Percentiles rank a stretch among this genome's conserved stretches.
Conservation (phyloP, 2,329 filamentous ascomycete species). For the Chrysosporium keratinophilum region DNA sequence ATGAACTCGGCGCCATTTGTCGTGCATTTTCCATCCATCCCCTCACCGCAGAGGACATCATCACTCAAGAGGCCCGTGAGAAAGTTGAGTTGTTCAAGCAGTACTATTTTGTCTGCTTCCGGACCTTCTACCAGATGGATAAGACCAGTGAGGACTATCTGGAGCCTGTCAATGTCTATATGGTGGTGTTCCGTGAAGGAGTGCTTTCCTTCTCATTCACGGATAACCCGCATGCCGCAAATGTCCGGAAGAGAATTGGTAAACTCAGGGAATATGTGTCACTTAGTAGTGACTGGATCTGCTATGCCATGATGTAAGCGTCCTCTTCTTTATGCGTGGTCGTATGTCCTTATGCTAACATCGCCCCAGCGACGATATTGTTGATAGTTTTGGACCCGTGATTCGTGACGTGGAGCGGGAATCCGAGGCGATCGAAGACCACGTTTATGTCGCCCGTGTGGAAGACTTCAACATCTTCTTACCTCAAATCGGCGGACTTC, state of each 20-base stretch:
- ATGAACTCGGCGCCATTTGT: constrained; percentile 78
- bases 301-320: constrained; percentile 87
- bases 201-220: constrained; percentile 90
- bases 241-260: constrained; percentile 83
- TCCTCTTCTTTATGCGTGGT: background rate
- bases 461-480: constrained; percentile 84
- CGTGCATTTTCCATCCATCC: constrained; percentile 94
- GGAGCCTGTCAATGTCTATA: constrained; percentile 92
- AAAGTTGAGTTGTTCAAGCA: constrained; percentile 97
- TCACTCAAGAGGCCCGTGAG: constrained; percentile 87
- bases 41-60: constrained; percentile 90
- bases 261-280: constrained; percentile 90
- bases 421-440: constrained; percentile 87
- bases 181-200: constrained; percentile 91
- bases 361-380: constrained; percentile 73
- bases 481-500: constrained; percentile 75
- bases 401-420: constrained; percentile 80
- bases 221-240: constrained; percentile 73
- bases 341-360: constrained; percentile 16
- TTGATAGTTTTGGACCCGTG: constrained; percentile 85
- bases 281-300: constrained; percentile 95
- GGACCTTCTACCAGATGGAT: constrained; percentile 79
- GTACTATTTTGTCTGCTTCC: constrained; percentile 97
- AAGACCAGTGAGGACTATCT: constrained; percentile 71
- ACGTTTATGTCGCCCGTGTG: constrained; percentile 81